phyloP scores from a whole-genome alignment of 257 asterid genomes.

The Paraleonurus japonicus region DNA sequence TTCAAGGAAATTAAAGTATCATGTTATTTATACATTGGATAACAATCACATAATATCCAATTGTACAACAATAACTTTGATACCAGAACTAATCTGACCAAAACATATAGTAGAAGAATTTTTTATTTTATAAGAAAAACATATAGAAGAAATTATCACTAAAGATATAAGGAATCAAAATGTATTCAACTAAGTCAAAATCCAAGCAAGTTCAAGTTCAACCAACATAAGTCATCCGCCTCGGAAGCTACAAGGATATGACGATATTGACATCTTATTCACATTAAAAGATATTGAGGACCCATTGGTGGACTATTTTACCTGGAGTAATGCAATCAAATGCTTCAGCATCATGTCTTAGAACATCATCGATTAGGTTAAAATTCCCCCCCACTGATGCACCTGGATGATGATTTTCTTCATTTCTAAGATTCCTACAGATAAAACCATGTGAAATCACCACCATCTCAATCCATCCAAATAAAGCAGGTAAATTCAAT shows the following conservation, averaged over 20 bases:
- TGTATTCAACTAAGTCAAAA: conserved; percentile 9
- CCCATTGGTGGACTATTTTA: conserved; percentile 48
- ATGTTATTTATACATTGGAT: background rate
- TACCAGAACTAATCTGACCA: conserved; percentile 6
- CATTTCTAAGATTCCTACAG: conserved; percentile 80
- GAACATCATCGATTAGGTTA: conserved; percentile 60
- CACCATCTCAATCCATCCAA: conserved; percentile 13
- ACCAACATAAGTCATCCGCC: conserved; percentile 11
- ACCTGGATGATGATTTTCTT: conserved; percentile 41
- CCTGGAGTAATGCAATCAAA: conserved; percentile 61
- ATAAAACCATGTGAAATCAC: conserved; percentile 27
- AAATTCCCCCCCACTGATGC: conserved; percentile 59
- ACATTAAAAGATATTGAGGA: conserved; percentile 16
- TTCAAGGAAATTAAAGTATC: conserved; percentile 7
- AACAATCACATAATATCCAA: conserved; percentile 13
- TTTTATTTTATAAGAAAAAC: too few species aligned
- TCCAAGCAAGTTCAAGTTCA: conserved; percentile 22
- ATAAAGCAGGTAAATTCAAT: conserved; percentile 10
- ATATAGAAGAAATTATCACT: conserved; percentile 6
- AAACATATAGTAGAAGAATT: background rate
- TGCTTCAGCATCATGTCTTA: conserved; percentile 66
- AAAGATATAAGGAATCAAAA: background rate
- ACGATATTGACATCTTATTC: conserved; percentile 17
- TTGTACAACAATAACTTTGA: background rate
- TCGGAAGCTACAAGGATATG: conserved; percentile 18